These are phyloP conservation scores for Russula compacta DNA, from an alignment of 768 basidiomycete species.

Conservation along the genomic window DNA sequence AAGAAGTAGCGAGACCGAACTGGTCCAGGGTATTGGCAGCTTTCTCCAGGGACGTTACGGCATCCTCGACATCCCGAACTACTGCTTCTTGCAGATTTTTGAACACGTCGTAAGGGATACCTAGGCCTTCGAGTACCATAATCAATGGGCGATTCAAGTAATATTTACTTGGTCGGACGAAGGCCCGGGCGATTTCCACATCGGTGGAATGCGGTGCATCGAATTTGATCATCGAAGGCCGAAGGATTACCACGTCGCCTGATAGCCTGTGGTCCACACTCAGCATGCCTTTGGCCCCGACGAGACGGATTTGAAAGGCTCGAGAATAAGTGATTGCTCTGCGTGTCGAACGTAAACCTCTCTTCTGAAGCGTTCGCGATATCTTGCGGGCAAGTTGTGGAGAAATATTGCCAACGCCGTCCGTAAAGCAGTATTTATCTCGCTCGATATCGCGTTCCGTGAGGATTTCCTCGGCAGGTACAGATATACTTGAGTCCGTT, in stretches of 20 bases:
- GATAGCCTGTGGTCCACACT: constrained; percentile 46
- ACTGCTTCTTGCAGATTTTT: constrained; percentile 43
- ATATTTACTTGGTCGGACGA: constrained; percentile 49
- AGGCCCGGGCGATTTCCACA: constrained; percentile 58
- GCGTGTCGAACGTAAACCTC: constrained; percentile 29
- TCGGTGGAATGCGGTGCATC: constrained; percentile 35
- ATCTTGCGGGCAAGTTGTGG: constrained; percentile 43
- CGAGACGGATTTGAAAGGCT: constrained; percentile 52
- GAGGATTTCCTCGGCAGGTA: constrained; percentile 32
- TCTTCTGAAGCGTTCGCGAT: constrained; percentile 32
- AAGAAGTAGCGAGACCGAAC: constrained; percentile 51
- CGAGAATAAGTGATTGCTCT: constrained; percentile 33
- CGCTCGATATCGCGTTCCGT: constrained; percentile 40
- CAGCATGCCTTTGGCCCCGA: constrained; percentile 58
- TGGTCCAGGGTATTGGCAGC: constrained; percentile 45
- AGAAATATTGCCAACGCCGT: constrained; percentile 63
- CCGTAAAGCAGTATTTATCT: constrained; percentile 46
- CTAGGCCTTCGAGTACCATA: constrained; percentile 53
- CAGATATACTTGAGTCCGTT: constrained; percentile 49
- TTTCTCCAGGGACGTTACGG: constrained; percentile 34
- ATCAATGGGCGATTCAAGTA: constrained; percentile 57
- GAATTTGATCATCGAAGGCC: constrained; percentile 66
- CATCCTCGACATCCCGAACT: constrained; percentile 37
- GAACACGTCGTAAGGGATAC: constrained; percentile 47
- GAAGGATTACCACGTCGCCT: constrained; percentile 42